Base-by-base conservation (phyloP, 768 basidiomycete species). In the Albatrellus ellisii region DNA sequence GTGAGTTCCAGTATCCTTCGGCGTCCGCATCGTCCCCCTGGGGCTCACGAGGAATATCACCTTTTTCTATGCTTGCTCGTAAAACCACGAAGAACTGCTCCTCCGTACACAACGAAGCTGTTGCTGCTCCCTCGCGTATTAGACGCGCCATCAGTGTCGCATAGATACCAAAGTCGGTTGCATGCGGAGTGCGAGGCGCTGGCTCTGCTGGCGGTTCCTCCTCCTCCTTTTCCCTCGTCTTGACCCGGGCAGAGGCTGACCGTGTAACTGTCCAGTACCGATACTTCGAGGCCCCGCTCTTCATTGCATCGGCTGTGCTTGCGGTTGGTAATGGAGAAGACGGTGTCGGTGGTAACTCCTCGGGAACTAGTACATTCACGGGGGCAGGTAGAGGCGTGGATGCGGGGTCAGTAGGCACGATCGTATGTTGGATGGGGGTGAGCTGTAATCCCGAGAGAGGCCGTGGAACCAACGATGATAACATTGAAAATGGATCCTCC, bases 401-500 rank as follows among this genome's bases (percentile, higher is more conserved):
- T 6, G 14, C 31, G 15, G 35, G 14, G 35, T 15, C 17, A 21
- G 20, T 58, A 17, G 60, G 50, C 12, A 53, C 44, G 26, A 49
- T 47, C 4, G 50, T 47, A 6, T 70, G 60, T 28, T 73, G 75
- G 10, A 86, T 59, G 7, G 80, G 72, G 3, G 66, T 62, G 11
- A 85, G 60, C 26, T 63, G 66, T 3, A 80, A 81, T 20, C 70
- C 65, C n/a, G 66, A 57, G 4, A 52, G 66, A 0, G 67, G 64
- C 8, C 82, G 77, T 8, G 78, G 78, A 9, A 72, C 74, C 36
- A 85, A 65, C 26, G 64, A 62, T 14, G 73, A 77, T 2, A 87
- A 66, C 1, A 80, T 59, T 8, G 78, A 69, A 56, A 85, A 85
- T 1, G 83, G 81, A 46, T 85, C 80, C 56, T 87, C 83, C 70